These are phyloP conservation scores for Ceratocystis albifundus DNA, from an alignment of 2,329 filamentous ascomycete genomes.

Conservation along the genomic window DNA sequence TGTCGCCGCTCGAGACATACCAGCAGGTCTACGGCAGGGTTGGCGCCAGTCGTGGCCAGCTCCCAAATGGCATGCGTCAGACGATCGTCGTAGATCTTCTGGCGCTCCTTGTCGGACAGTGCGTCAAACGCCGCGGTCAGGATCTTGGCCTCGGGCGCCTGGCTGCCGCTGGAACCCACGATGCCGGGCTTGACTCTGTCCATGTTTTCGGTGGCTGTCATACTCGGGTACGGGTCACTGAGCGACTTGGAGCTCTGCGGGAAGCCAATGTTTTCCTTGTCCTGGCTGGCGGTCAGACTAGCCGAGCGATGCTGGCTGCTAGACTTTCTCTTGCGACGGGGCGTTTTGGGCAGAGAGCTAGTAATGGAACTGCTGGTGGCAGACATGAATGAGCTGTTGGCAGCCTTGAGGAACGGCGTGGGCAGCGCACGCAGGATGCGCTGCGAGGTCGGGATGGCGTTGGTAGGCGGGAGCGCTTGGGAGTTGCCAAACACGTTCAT, in stretches of 20 bases:
- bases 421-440: constrained; percentile 81
- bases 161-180: constrained; percentile 24
- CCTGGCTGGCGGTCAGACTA: constrained; percentile 29
- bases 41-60: constrained; percentile 77
- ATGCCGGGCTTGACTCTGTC: constrained; percentile 35
- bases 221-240: constrained; percentile 24
- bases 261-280: constrained; percentile 40
- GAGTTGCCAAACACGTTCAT: constrained; percentile 67
- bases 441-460: constrained; percentile 82
- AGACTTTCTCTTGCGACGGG: constrained; percentile 40
- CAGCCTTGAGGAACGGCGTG: constrained; percentile 80
- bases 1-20: constrained; percentile 86
- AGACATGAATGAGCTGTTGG: constrained; percentile 91
- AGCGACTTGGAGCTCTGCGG: constrained; percentile 17
- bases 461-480: constrained; percentile 64
- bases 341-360: constrained; percentile 59
- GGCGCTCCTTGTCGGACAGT: constrained; percentile 58
- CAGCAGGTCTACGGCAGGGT: constrained; percentile 84
- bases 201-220: constrained; percentile 37
- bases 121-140: constrained; percentile 48
- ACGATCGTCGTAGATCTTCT: constrained; percentile 66
- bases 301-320: constrained; percentile 28
- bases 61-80: constrained; percentile 93
- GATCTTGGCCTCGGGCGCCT: constrained; percentile 27
- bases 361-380: constrained; percentile 80